Evolutionary conservation across 139 green algal genomes (phyloP), one percentile per base, ranked within the genome.

Genomic region (Chlamydomonas schloesseri): DNA sequence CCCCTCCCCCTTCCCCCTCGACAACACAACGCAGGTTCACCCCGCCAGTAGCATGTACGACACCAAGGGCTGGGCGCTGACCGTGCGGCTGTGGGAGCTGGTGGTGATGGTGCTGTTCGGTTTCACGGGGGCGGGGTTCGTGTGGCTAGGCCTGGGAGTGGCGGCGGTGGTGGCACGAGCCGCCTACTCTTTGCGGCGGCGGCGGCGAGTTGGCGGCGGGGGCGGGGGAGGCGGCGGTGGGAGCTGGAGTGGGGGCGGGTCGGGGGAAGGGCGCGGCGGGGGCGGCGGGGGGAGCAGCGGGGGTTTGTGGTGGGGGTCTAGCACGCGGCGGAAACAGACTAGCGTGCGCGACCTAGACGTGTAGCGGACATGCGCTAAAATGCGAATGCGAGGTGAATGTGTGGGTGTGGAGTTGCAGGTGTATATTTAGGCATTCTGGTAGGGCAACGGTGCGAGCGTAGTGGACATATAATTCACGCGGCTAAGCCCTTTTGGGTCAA

Each of bases 81-180:
- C 79, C n/a, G 79, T 85, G 70, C 65, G 47, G n/a, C 31, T 85
- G 10, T 91, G 87, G 87, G 87, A 91, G 74, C 31, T 24, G 24
- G 36, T 71, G 0, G 87, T 91, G 75, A 53, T 73, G 21, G 24
- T 81, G 68, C 42, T 91, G 29, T 83, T 91, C 57, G 87, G 82
- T 26, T 91, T 88, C 34, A 33, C 33, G 8, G 68, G 65, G 4
- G 71, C 81, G 15, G 77, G 74, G 29, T 9, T 88, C 31, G 2
- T 91, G 82, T 91, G 87, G 87, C 0, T 83, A 20, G 50, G 62
- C 23, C 37, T 55, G 42, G 20, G 81, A 17, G 47, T 84, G 34
- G 80, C 8, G 33, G 18, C 62, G 31, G 20, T 74, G 37, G 67
- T 42, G 60, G 29, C 31, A 26, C 36, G 62, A 6, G 33, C 62